Percentiles rank a stretch among this genome's conserved stretches.
Evolutionary conservation across 1,284 basidiomycete species (phyloP).

Genomic region (Tremellales sp.): DNA sequence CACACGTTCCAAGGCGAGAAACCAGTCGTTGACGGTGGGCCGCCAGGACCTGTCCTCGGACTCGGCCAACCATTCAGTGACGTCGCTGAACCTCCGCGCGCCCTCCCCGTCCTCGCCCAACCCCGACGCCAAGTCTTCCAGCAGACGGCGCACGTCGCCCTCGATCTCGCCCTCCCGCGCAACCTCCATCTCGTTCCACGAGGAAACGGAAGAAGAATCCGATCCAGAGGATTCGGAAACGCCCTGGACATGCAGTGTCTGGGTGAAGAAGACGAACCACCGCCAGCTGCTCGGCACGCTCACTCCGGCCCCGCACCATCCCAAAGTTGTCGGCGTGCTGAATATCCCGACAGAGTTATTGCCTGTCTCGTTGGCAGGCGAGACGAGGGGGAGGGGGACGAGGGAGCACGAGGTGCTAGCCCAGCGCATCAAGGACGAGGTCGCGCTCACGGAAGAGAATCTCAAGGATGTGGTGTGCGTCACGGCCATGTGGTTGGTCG

Average conservation of each 20-base stretch:
- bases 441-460: conserved; percentile 78
- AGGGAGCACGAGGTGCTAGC: conserved; percentile 14
- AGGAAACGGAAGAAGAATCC: conserved; percentile 52
- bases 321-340: conserved; percentile 86
- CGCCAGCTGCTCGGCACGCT: conserved; percentile 60
- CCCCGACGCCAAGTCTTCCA: conserved; percentile 22
- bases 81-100: conserved; percentile 4
- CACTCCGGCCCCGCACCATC: conserved; percentile 91
- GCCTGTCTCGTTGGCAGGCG: conserved; percentile 54
- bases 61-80: conserved; percentile 3
- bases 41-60: neutral
- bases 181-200: conserved; percentile 1
- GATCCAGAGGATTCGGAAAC: conserved; percentile 95
- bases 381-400: neutral
- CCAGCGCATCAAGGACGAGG: conserved; percentile 45
- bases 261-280: conserved; percentile 40
- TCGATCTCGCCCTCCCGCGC: conserved; percentile 11
- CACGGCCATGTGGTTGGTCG: conserved; percentile 86
- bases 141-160: conserved; percentile 23
- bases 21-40: neutral
- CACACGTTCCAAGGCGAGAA: neutral
- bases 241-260: conserved; percentile 75
- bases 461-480: conserved; percentile 88
- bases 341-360: conserved; percentile 82
- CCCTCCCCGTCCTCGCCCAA: conserved; percentile 12